Percentiles rank a stretch among this genome's conserved stretches.
phyloP scores from a whole-genome alignment of 768 basidiomycete species.

The Trametes elegans region DNA sequence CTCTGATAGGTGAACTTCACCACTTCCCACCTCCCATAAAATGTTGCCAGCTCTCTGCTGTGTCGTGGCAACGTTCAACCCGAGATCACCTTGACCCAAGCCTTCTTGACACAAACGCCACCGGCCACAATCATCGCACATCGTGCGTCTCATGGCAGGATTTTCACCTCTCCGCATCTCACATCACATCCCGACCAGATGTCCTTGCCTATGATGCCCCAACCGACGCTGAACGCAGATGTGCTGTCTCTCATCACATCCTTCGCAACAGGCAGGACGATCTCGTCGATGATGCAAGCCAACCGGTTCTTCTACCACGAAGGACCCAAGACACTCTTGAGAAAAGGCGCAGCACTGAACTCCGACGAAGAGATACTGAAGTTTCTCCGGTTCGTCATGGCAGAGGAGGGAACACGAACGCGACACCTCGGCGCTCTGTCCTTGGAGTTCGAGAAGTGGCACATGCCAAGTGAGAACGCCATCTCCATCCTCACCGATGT shows the following conservation, averaged over 20 bases:
- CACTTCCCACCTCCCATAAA: neutral
- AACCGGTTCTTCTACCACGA: conserved; percentile 1
- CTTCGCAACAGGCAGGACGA: neutral
- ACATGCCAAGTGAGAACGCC: neutral
- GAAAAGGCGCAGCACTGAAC: neutral
- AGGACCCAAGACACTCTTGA: neutral
- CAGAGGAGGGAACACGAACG: neutral
- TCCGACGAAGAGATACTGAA: neutral
- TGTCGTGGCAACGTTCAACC: neutral
- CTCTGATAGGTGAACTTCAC: neutral
- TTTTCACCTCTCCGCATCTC: too few species aligned
- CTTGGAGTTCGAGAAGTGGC: neutral
- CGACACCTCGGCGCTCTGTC: neutral
- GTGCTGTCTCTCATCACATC: neutral
- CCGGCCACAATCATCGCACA: neutral
- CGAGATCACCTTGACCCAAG: neutral
- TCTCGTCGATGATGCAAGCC: neutral
- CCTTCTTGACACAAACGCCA: neutral
- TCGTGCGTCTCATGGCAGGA: neutral
- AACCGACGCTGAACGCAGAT: neutral
- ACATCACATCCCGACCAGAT: too few species aligned
- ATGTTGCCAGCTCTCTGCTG: neutral
- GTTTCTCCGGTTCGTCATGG: neutral
- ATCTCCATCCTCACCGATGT: neutral
- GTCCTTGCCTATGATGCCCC: neutral